These are phyloP conservation scores for Heracleum sosnowskyi DNA, from an alignment of 129 eudicot genomes.

Conservation along the genomic window DNA sequence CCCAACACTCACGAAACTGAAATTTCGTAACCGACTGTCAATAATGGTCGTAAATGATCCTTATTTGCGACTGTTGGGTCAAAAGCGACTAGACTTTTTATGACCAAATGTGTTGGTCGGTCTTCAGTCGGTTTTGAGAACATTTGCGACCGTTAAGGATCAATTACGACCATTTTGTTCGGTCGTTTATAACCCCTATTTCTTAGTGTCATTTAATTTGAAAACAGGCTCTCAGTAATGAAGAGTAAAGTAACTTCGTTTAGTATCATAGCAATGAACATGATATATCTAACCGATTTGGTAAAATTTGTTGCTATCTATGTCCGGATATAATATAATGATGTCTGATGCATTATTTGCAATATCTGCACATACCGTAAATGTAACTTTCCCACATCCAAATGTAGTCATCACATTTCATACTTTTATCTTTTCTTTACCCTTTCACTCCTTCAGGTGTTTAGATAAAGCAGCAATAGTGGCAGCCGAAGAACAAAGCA, in stretches of 20 bases:
- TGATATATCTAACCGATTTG: neutral
- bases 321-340: too few relatives aligned
- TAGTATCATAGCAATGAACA: neutral
- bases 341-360: neutral
- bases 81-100: too few relatives aligned
- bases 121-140: too few relatives aligned
- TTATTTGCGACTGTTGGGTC: too few relatives aligned
- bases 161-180: too few relatives aligned
- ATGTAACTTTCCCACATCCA: neutral
- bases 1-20: too few relatives aligned
- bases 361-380: neutral
- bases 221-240: neutral
- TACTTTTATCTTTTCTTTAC: neutral
- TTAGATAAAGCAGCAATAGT: conserved; percentile 29
- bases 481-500: conserved; percentile 3
- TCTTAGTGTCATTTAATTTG: too few relatives aligned
- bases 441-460: neutral
- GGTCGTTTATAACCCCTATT: too few relatives aligned
- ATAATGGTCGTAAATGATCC: too few relatives aligned
- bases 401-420: neutral
- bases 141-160: too few relatives aligned
- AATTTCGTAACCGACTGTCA: too few relatives aligned
- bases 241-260: neutral
- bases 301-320: neutral
- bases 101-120: too few relatives aligned